Percentiles rank a stretch among this genome's conserved stretches.
Evolutionary conservation across 1,284 basidiomycete genomes (phyloP).

Genomic region (Schizophyllum amplum): DNA sequence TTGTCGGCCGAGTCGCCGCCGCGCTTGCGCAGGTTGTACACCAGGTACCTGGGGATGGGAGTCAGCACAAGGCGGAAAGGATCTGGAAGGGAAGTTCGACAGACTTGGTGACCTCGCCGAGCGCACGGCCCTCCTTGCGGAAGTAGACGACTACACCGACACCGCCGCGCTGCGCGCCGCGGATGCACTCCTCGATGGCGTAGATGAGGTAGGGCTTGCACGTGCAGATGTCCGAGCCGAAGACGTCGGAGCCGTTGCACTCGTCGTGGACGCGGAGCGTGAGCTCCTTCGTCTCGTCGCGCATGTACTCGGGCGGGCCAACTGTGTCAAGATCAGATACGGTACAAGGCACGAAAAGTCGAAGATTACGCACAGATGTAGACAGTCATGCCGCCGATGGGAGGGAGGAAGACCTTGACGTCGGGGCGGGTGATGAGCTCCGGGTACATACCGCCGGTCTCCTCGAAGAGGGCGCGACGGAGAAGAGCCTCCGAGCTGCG

Average conservation of each 20-base stretch:
- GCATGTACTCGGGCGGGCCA: constrained; percentile 73
- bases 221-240: constrained; percentile 91
- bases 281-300: constrained; percentile 77
- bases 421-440: constrained; percentile 93
- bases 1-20: constrained; percentile 87
- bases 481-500: constrained; percentile 77
- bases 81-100: constrained; percentile 20
- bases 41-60: constrained; percentile 74
- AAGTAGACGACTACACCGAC: constrained; percentile 94
- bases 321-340: constrained; percentile 33
- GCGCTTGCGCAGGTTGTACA: constrained; percentile 94
- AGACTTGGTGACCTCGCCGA: constrained; percentile 93
- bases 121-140: constrained; percentile 87
- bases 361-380: constrained; percentile 74
- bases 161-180: constrained; percentile 73
- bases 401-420: constrained; percentile 92
- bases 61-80: constrained; percentile 1
- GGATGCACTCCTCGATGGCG: constrained; percentile 91
- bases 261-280: constrained; percentile 93
- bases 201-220: constrained; percentile 92
- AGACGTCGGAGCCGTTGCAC: constrained; percentile 85
- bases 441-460: constrained; percentile 94
- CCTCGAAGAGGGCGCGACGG: constrained; percentile 87
- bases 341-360: neutral
- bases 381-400: constrained; percentile 86